These are phyloP conservation scores for Neurospora sp. DNA, from an alignment of 495 filamentous ascomycete species.

Conservation along the genomic window DNA sequence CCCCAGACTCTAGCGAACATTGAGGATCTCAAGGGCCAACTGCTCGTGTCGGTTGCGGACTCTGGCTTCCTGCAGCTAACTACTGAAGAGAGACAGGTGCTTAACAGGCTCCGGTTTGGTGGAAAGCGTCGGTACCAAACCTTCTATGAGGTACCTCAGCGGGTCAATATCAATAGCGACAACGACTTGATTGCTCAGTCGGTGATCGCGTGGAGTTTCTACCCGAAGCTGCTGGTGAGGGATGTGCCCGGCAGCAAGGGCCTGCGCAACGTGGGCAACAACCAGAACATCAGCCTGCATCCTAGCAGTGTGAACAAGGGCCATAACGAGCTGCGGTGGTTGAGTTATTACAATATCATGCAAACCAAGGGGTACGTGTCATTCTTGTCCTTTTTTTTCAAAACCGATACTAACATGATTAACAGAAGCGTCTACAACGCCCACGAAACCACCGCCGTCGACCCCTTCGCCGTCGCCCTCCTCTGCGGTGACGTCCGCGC, in stretches of 20 bases:
- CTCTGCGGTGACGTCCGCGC: slow-evolving; percentile 82
- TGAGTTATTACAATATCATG: slow-evolving; percentile 96
- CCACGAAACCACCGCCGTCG: slow-evolving; percentile 75
- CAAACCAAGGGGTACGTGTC: slow-evolving; percentile 58
- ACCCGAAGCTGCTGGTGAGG: slow-evolving; percentile 78
- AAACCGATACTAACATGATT: slow-evolving; percentile 1
- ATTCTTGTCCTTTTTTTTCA: no score
- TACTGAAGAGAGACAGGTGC: slow-evolving; percentile 49
- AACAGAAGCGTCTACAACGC: slow-evolving; percentile 61
- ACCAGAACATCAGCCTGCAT: slow-evolving; percentile 74
- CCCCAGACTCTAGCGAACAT: slow-evolving; percentile 77
- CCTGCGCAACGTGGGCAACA: slow-evolving; percentile 82
- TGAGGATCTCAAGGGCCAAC: slow-evolving; percentile 87
- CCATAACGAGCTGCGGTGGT: slow-evolving; percentile 55
- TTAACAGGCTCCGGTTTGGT: slow-evolving; percentile 45
- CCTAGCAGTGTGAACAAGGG: slow-evolving; percentile 79
- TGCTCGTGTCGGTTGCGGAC: slow-evolving; percentile 71
- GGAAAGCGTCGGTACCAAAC: slow-evolving; percentile 49
- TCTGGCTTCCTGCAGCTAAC: slow-evolving; percentile 70
- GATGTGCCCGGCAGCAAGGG: slow-evolving; percentile 62
- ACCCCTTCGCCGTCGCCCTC: slow-evolving; percentile 71
- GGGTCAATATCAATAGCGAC: slow-evolving; percentile 59
- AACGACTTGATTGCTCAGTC: slow-evolving; percentile 70
- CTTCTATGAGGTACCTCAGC: slow-evolving; percentile 71
- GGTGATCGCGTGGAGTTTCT: slow-evolving; percentile 85